Evolutionary conservation across 306 rosid species (phyloP).

Genomic region (Lablab purpureus): DNA sequence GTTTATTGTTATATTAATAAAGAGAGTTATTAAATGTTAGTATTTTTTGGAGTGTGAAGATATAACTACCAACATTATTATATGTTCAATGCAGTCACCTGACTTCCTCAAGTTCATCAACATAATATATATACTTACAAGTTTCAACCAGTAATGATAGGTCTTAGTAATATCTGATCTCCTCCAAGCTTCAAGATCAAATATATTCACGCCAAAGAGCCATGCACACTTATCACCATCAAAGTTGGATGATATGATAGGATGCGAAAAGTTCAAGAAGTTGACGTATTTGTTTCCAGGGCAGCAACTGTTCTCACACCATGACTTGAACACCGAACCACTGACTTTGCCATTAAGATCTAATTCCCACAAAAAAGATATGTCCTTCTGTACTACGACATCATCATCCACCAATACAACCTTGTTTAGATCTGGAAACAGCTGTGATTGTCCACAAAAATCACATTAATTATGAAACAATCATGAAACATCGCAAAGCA

Average conservation of each 20-base stretch:
- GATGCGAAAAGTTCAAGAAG: conserved; percentile 75
- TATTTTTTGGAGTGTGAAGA: too few relatives aligned
- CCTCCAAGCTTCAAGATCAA: conserved; percentile 89
- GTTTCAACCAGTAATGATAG: conserved; percentile 72
- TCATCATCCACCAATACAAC: conserved; percentile 83
- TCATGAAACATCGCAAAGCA: conserved; percentile 25
- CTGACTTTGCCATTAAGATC: conserved; percentile 83
- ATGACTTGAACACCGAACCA: conserved; percentile 77
- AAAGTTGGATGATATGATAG: conserved; percentile 69
- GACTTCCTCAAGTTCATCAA: background rate
- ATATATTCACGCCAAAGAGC: conserved; percentile 77
- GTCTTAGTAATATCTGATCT: conserved; percentile 68
- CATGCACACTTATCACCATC: conserved; percentile 67
- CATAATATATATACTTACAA: conserved; percentile 55
- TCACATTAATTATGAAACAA: conserved; percentile 45
- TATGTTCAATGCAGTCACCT: background rate
- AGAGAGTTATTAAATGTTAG: too few relatives aligned
- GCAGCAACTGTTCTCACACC: conserved; percentile 73
- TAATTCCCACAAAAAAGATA: conserved; percentile 75
- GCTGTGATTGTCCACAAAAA: conserved; percentile 62
- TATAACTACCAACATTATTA: too few relatives aligned
- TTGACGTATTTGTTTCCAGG: conserved; percentile 66
- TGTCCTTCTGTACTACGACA: conserved; percentile 80
- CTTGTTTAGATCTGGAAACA: conserved; percentile 86
- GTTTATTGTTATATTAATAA: too few relatives aligned